A percentile compares a stretch with the other conserved stretches of the same genome.
Evolutionary conservation across 1,284 basidiomycete species (phyloP).

Genomic region (Ganoderma sp.): DNA sequence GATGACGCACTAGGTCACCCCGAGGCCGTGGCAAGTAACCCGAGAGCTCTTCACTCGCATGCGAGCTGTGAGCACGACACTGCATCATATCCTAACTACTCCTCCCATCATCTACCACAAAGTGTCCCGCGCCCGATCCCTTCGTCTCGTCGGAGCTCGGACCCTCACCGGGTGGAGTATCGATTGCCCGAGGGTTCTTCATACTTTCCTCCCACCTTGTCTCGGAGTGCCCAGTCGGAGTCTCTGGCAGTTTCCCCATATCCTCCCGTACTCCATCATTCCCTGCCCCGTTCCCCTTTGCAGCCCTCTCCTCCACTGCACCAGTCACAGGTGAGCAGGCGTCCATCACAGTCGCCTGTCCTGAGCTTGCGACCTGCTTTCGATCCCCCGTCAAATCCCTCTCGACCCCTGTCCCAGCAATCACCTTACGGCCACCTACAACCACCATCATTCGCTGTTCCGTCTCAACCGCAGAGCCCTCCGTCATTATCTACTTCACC

Average conservation of each 20-base stretch:
- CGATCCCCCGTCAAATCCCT: constrained; percentile 29
- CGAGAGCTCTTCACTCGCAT: constrained; percentile 16
- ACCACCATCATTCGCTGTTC: constrained; percentile 19
- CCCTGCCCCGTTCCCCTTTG: constrained; percentile 29
- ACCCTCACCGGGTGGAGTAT: constrained; percentile 23
- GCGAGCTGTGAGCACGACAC: constrained; percentile 27
- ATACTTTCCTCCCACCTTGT: constrained; percentile 29
- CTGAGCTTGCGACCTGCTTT: constrained; percentile 24
- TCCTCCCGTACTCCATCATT: constrained; percentile 26
- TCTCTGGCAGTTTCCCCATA: constrained; percentile 22
- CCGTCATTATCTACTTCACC: constrained; percentile 10
- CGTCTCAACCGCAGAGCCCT: constrained; percentile 19
- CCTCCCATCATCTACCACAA: constrained; percentile 30
- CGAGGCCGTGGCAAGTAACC: constrained; percentile 20
- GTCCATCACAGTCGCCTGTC: constrained; percentile 32
- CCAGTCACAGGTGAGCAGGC: constrained; percentile 16
- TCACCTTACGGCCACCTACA: constrained; percentile 19
- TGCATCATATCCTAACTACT: constrained; percentile 21
- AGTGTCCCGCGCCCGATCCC: constrained; percentile 24
- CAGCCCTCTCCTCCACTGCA: constrained; percentile 21
- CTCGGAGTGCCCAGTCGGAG: constrained; percentile 28
- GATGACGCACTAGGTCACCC: constrained; percentile 19
- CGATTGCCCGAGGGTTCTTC: constrained; percentile 19
- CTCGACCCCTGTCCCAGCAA: constrained; percentile 23
- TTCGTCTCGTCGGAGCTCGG: constrained; percentile 25